Evolutionary conservation across 2,329 filamentous ascomycete species (phyloP), one percentile per base, ranked within the genome.

Genomic region (Chaetomium sp.): DNA sequence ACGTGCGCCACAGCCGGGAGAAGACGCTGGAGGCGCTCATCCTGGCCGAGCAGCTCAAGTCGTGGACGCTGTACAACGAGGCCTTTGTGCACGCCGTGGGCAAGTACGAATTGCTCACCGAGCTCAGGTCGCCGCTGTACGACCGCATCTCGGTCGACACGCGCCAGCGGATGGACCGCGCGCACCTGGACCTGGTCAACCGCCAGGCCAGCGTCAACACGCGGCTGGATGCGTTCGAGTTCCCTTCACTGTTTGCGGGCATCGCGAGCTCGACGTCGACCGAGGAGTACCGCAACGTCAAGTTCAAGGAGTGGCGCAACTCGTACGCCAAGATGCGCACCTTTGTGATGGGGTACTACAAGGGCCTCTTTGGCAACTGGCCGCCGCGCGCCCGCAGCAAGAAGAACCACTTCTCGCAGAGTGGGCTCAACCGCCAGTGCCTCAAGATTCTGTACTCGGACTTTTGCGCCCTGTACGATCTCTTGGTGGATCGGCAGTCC

Each of bases 31-130:
- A 97, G 71, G 88, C 86, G 0, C 79, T 97, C 47, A 80, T 97
- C n/a, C 76, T 99, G 9, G 91, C 89, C 54, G 92, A 99, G 72
- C 82, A 82, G 40, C 88, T 97, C 84, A 85, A 86, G 56, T 95
- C 82, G 48, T 82, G 86, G 65, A 79, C 85, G 6, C 79, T 99
- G 2, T 97, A 95, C 72, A 89, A 89, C 56, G 91, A 96, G 70
- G 90, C 89, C 0, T 97, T 96, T 66, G 85, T 91, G 5, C 94
- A 97, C 69, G 90, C 86, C 0, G 90, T 89, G 8, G 94, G 92
- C 49, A 95, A 94, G 70, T 89, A 92, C 57, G 81, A 88, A 19
- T 79, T 90, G 36, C 82, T 91, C 57, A 79, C 84, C 53, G 76
- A 79, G 2, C 72, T 91, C 47, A 80, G 84, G 44, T 85, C 83